Evolutionary conservation across 176 grass and related monocot species (phyloP).

Genomic region (Paspalum vaginatum): DNA sequence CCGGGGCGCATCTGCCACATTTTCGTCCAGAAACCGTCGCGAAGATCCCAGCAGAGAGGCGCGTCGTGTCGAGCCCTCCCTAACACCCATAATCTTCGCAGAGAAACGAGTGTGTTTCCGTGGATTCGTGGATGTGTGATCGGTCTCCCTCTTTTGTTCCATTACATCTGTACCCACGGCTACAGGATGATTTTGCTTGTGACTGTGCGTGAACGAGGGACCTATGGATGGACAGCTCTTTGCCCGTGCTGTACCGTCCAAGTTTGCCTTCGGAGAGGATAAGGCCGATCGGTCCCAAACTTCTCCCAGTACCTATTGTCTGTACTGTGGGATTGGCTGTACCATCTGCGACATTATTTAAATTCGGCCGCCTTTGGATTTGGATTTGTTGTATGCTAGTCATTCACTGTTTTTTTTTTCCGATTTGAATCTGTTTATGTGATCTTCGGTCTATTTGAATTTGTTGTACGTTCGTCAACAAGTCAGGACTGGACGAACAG

Average conservation of each 20-base stretch:
- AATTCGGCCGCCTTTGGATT: too few relatives aligned
- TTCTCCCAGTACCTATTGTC: too few relatives aligned
- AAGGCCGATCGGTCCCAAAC: too few relatives aligned
- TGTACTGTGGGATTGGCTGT: too few relatives aligned
- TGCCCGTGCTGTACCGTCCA: conserved; percentile 45
- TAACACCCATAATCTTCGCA: conserved; percentile 50
- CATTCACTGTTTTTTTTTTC: too few relatives aligned
- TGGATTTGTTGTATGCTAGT: too few relatives aligned
- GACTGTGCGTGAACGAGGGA: conserved; percentile 45
- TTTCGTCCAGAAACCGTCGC: not conserved
- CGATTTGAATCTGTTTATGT: too few relatives aligned
- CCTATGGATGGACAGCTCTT: conserved; percentile 58
- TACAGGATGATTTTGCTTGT: not conserved
- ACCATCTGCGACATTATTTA: too few relatives aligned
- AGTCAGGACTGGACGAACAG: too few relatives aligned
- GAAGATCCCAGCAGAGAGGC: conserved; percentile 64
- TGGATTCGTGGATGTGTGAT: conserved; percentile 58
- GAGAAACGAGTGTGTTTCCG: not conserved
- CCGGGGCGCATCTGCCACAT: conserved; percentile 19
- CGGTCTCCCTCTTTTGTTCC: conserved; percentile 27
- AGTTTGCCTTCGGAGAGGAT: conserved; percentile 72
- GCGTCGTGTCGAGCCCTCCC: conserved; percentile 26
- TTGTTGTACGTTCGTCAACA: too few relatives aligned
- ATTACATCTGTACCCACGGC: conserved; percentile 50
- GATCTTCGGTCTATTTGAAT: too few relatives aligned